These are phyloP conservation scores for Aspergillus ruber DNA, from an alignment of 2,329 filamentous ascomycete genomes.

Conservation along the genomic window DNA sequence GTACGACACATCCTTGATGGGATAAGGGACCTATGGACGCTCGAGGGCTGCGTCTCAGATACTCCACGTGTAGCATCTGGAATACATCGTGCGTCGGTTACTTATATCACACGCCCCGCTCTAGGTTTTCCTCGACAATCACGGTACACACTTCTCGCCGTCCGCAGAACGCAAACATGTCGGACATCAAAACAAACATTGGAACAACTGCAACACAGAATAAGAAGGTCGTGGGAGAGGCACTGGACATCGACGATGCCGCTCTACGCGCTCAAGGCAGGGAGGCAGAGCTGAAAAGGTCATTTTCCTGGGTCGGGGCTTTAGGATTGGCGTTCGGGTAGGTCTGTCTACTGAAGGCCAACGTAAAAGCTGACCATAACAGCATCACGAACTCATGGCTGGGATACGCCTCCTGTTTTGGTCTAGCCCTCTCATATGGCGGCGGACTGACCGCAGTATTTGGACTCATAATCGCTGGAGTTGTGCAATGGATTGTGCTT, in stretches of 20 bases:
- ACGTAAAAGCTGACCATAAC: neutral
- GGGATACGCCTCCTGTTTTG: constrained; percentile 17
- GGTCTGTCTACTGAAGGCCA: neutral
- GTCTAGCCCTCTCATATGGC: constrained; percentile 16
- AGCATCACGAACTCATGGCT: constrained; percentile 21
- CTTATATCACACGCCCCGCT: too few relatives aligned
- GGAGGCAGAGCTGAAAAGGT: constrained; percentile 7
- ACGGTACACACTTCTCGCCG: too few relatives aligned
- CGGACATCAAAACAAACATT: too few relatives aligned
- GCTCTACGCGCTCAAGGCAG: constrained; percentile 6
- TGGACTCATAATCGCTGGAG: constrained; percentile 12
- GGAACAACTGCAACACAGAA: too few relatives aligned
- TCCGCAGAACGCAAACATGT: too few relatives aligned
- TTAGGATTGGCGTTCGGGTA: constrained; percentile 21
- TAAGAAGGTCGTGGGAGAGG: too few relatives aligned
- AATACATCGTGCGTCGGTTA: too few relatives aligned
- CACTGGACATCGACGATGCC: constrained; percentile 1
- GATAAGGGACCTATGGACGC: too few relatives aligned
- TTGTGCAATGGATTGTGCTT: constrained; percentile 17
- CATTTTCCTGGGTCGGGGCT: constrained; percentile 18
- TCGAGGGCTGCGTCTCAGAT: too few relatives aligned
- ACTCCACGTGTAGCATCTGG: too few relatives aligned
- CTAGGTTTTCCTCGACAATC: too few relatives aligned
- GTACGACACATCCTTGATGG: too few relatives aligned
- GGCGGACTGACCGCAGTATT: constrained; percentile 18